Percentiles rank a stretch among this genome's conserved stretches.
These are phyloP conservation scores for Coniophora puteana DNA, from an alignment of 1,284 basidiomycete species.

Conservation along the genomic window DNA sequence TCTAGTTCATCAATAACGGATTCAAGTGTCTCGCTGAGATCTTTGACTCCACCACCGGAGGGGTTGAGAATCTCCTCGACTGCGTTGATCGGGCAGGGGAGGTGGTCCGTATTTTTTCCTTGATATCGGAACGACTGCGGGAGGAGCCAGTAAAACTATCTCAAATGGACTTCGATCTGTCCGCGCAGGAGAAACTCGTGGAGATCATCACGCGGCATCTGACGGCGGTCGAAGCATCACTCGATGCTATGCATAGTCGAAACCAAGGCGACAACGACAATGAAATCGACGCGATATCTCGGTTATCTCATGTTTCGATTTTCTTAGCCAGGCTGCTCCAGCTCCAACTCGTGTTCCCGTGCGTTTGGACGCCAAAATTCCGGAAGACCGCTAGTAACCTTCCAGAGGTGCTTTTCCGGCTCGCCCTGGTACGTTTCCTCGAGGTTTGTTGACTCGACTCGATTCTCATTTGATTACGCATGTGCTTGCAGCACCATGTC, in stretches of 20 bases:
- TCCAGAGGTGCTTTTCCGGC: constrained; percentile 43
- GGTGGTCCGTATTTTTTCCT: constrained; percentile 64
- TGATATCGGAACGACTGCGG: constrained; percentile 63
- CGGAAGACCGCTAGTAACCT: constrained; percentile 45
- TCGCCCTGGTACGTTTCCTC: constrained; percentile 51
- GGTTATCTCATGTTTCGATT: constrained; percentile 33
- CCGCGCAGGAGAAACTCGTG: constrained; percentile 55
- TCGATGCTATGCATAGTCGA: constrained; percentile 32
- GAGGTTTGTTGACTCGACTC: background rate
- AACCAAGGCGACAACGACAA: too few species aligned
- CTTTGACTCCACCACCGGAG: constrained; percentile 40
- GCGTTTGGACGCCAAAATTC: constrained; percentile 50
- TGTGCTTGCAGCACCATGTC: constrained; percentile 41
- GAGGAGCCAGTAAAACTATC: constrained; percentile 34
- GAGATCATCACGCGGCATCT: constrained; percentile 43
- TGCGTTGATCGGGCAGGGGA: constrained; percentile 59
- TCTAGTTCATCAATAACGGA: constrained; percentile 73
- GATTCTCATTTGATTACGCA: constrained; percentile 9
- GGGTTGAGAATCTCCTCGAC: too few species aligned
- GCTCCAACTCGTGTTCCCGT: constrained; percentile 65
- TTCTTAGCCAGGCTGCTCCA: constrained; percentile 66
- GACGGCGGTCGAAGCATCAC: constrained; percentile 33
- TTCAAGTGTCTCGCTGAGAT: constrained; percentile 61
- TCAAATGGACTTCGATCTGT: constrained; percentile 46
- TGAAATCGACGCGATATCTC: constrained; percentile 10